phyloP scores from a whole-genome alignment of 768 basidiomycete species.

The Aureoboletus auriporus region DNA sequence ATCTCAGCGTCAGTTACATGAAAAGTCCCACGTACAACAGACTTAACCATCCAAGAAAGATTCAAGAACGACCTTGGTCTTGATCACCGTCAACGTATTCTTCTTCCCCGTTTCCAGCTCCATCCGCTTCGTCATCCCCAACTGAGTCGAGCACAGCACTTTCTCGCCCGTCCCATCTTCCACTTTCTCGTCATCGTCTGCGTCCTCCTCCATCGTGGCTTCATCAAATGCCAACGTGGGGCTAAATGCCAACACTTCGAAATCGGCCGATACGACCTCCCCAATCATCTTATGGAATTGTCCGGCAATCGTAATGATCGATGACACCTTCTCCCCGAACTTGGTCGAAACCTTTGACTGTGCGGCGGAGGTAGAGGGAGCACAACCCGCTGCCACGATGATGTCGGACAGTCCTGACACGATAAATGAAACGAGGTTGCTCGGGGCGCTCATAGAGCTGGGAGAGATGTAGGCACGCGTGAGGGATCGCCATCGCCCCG shows the following conservation, averaged over 20 bases:
- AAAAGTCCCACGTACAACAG: no score
- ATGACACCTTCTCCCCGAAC: conserved; percentile 2
- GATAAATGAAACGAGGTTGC: background rate
- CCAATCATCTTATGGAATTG: conserved; percentile 8
- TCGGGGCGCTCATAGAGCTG: background rate
- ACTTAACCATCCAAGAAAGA: conserved; percentile 4
- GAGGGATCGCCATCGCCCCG: conserved; percentile 8
- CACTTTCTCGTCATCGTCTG: background rate
- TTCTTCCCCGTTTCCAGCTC: background rate
- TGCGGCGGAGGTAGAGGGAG: background rate
- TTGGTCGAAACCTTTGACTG: background rate
- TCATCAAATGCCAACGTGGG: conserved; percentile 1
- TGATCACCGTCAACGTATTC: conserved; percentile 1
- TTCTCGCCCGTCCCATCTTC: background rate
- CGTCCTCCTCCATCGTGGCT: conserved; percentile 10
- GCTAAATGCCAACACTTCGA: background rate
- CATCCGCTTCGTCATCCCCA: conserved; percentile 13
- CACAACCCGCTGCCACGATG: background rate
- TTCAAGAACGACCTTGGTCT: conserved; percentile 11
- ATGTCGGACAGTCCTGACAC: conserved; percentile 1
- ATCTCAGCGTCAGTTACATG: no score
- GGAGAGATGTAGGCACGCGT: background rate
- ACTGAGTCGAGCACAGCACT: conserved; percentile 9
- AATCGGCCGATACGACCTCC: conserved; percentile 6
- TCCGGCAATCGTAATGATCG: conserved; percentile 2